A percentile compares a stretch with the other conserved stretches of the same genome.
Conservation (phyloP, 768 basidiomycete species). For the Serendipita sp. region DNA sequence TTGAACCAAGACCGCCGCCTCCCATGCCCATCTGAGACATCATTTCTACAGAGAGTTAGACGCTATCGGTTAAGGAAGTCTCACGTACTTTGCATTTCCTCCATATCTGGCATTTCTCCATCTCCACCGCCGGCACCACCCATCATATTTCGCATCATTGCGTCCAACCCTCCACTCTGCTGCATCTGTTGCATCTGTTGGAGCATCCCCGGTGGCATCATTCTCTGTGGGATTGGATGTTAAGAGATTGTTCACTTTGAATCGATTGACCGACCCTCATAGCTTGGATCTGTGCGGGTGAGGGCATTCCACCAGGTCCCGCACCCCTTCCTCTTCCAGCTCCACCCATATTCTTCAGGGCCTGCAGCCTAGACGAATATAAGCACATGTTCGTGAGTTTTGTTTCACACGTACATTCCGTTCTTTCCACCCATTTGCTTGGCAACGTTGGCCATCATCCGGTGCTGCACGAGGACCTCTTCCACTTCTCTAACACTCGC, state of each 20-base stretch:
- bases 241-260: neutral
- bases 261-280: conserved; percentile 55
- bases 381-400: conserved; percentile 8
- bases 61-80: neutral
- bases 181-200: conserved; percentile 83
- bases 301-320: conserved; percentile 77
- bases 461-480: conserved; percentile 87
- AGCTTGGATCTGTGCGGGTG: conserved; percentile 82
- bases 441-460: conserved; percentile 98
- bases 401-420: conserved; percentile 47
- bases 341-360: conserved; percentile 86
- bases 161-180: conserved; percentile 75
- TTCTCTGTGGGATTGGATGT: conserved; percentile 35
- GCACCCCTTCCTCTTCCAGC: conserved; percentile 76
- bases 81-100: conserved; percentile 75
- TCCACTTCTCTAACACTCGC: conserved; percentile 97
- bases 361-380: conserved; percentile 39
- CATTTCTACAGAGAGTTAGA: conserved; percentile 40
- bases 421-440: conserved; percentile 97
- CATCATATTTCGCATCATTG: conserved; percentile 99
- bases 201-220: conserved; percentile 90
- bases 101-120: conserved; percentile 81
- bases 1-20: conserved; percentile 25
- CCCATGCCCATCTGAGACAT: conserved; percentile 74
- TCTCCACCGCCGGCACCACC: conserved; percentile 53